A percentile compares a stretch with the other conserved stretches of the same genome.
Conservation (phyloP, 768 basidiomycete genomes). For the Nidularia pulvinata region DNA sequence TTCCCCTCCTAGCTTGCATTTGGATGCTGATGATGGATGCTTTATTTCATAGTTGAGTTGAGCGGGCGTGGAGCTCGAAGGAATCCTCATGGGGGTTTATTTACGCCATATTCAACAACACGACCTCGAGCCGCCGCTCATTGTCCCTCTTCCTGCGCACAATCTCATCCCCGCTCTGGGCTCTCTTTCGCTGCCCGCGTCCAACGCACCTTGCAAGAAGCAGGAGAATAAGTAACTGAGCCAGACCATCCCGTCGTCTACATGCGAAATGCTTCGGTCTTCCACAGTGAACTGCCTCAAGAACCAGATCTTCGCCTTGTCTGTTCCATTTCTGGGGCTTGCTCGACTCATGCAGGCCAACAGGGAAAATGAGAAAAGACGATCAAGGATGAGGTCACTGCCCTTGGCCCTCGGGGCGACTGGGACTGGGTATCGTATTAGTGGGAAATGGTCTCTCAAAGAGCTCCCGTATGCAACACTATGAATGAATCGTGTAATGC, state of each 20-base stretch:
- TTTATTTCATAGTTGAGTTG: conserved; percentile 40
- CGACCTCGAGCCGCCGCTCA: conserved; percentile 31
- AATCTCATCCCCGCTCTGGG: conserved; percentile 31
- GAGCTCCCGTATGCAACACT: conserved; percentile 66
- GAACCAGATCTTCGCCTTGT: conserved; percentile 73
- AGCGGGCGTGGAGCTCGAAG: conserved; percentile 40
- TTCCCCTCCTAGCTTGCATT: too few relatives aligned
- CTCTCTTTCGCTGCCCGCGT: conserved; percentile 22
- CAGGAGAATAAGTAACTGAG: conserved; percentile 46
- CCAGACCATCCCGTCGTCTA: conserved; percentile 27
- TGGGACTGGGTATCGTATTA: not conserved
- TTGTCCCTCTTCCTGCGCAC: conserved; percentile 13
- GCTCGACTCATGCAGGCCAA: conserved; percentile 75
- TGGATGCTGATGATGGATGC: not conserved
- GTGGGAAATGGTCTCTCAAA: conserved; percentile 11
- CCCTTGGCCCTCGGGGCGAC: conserved; percentile 27
- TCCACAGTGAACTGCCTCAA: conserved; percentile 57
- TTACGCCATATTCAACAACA: conserved; percentile 58
- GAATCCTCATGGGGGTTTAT: conserved; percentile 29
- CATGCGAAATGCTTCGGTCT: conserved; percentile 33
- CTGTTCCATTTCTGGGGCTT: conserved; percentile 54
- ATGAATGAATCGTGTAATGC: conserved; percentile 82
- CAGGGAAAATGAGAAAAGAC: conserved; percentile 58
- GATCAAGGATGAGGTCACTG: conserved; percentile 63
- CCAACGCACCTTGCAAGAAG: conserved; percentile 4